A percentile compares a stretch with the other conserved stretches of the same genome.
Evolutionary conservation across 1,139 yeast species (phyloP).

Genomic region (Candida tunisiensis): DNA sequence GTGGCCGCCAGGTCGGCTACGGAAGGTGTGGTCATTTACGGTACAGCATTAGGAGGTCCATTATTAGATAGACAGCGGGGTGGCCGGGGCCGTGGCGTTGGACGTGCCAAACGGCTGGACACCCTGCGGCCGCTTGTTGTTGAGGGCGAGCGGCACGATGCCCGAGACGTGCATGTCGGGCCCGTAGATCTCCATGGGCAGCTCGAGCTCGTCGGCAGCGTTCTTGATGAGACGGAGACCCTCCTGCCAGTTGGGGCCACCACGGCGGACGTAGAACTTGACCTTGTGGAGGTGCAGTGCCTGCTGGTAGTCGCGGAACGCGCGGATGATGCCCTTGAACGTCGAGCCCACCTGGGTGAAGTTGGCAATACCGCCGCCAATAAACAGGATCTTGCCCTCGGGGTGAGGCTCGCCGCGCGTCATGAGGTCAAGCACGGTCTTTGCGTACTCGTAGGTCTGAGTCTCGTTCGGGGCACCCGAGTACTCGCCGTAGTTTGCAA

Average conservation of each 20-base stretch:
- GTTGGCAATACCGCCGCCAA: constrained; percentile 32
- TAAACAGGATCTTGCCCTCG: constrained; percentile 27
- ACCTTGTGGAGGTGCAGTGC: constrained; percentile 25
- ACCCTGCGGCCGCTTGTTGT: constrained; percentile 23
- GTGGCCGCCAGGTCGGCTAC: too few species aligned
- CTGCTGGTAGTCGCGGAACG: constrained; percentile 25
- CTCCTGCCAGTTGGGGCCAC: constrained; percentile 33
- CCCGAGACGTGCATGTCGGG: constrained; percentile 35
- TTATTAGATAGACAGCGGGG: constrained; percentile 13
- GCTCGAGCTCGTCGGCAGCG: constrained; percentile 27
- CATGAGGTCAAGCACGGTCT: constrained; percentile 30
- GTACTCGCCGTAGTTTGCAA: constrained; percentile 31
- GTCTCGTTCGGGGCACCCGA: constrained; percentile 31
- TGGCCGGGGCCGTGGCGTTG: constrained; percentile 15
- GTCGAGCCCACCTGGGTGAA: constrained; percentile 32
- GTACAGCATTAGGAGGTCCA: too few species aligned
- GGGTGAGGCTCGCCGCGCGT: constrained; percentile 23
- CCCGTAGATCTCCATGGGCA: constrained; percentile 31
- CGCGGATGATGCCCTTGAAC: constrained; percentile 31
- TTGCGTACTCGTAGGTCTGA: constrained; percentile 30
- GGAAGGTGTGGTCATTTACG: too few species aligned
- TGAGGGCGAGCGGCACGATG: constrained; percentile 26
- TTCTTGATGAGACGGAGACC: constrained; percentile 27
- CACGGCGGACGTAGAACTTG: constrained; percentile 26
- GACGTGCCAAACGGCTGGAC: constrained; percentile 22